Percentiles rank a stretch among this genome's conserved stretches.
Evolutionary conservation across 805 yeast genomes (phyloP).

Genomic region (Teunomyces atbi): DNA sequence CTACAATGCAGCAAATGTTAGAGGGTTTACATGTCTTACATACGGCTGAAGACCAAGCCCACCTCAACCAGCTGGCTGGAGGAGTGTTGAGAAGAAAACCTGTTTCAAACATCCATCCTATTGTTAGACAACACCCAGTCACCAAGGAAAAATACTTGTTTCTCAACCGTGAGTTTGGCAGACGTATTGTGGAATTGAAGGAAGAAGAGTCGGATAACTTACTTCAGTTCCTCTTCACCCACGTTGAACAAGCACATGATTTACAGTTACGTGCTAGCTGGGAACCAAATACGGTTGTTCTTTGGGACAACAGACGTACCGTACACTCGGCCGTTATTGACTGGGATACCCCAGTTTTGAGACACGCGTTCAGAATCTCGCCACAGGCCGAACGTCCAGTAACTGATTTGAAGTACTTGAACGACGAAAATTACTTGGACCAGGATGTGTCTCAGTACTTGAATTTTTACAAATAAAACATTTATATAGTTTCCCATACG

Average conservation of each 20-base stretch:
- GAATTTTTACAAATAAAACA: background rate
- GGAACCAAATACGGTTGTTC: slow-evolving; percentile 67
- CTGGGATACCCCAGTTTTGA: slow-evolving; percentile 64
- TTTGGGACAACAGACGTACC: slow-evolving; percentile 78
- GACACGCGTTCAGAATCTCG: slow-evolving; percentile 75
- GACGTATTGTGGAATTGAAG: slow-evolving; percentile 69
- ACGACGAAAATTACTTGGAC: slow-evolving; percentile 9
- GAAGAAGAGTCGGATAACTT: slow-evolving; percentile 66
- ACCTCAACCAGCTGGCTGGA: slow-evolving; percentile 49
- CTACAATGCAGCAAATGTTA: slow-evolving; percentile 56
- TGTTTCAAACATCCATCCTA: slow-evolving; percentile 64
- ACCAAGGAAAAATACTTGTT: slow-evolving; percentile 58
- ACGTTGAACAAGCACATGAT: slow-evolving; percentile 54
- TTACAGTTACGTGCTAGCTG: slow-evolving; percentile 68
- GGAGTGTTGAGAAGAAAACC: slow-evolving; percentile 65
- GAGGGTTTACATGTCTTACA: slow-evolving; percentile 65
- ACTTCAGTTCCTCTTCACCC: slow-evolving; percentile 54
- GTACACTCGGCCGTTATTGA: slow-evolving; percentile 69
- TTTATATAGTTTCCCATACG: background rate
- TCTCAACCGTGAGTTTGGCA: slow-evolving; percentile 62
- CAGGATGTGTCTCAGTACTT: slow-evolving; percentile 2
- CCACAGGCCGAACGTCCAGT: slow-evolving; percentile 72
- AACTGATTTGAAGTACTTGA: slow-evolving; percentile 37
- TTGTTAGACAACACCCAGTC: slow-evolving; percentile 75
- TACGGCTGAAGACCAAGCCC: slow-evolving; percentile 71